phyloP scores from a whole-genome alignment of 1,284 basidiomycete genomes.

The Ceratobasidium sp. region DNA sequence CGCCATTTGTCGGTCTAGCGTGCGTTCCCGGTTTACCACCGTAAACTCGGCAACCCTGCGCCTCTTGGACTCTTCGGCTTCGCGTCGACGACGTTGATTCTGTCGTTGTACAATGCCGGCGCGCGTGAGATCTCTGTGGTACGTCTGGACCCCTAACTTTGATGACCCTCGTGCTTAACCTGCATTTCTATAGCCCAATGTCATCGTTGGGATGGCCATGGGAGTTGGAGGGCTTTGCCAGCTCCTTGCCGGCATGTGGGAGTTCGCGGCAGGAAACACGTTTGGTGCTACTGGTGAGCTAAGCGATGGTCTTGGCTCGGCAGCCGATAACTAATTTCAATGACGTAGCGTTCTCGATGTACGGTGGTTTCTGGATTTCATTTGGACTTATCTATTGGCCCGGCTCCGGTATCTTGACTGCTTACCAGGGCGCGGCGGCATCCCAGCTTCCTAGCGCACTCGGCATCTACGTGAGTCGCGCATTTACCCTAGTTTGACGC shows the following conservation, averaged over 20 bases:
- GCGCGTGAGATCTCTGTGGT: constrained; percentile 58
- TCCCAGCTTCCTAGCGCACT: constrained; percentile 57
- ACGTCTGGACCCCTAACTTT: constrained; percentile 55
- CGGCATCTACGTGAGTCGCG: constrained; percentile 61
- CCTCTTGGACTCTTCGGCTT: constrained; percentile 64
- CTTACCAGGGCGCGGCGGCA: constrained; percentile 54
- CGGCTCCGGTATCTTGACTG: constrained; percentile 56
- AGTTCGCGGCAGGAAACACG: constrained; percentile 58
- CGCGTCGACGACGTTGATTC: constrained; percentile 65
- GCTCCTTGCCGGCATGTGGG: constrained; percentile 55
- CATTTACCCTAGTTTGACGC: constrained; percentile 44
- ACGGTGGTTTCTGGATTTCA: constrained; percentile 59
- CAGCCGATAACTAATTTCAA: constrained; percentile 63
- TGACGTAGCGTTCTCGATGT: constrained; percentile 63
- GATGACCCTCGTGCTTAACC: constrained; percentile 41
- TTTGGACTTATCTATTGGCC: constrained; percentile 54
- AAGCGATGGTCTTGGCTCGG: constrained; percentile 57
- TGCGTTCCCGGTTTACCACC: constrained; percentile 51
- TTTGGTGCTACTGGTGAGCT: constrained; percentile 60
- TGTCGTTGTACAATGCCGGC: constrained; percentile 60
- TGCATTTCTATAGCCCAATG: constrained; percentile 53
- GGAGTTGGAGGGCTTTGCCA: constrained; percentile 59
- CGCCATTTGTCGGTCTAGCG: not conserved
- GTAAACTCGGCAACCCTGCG: constrained; percentile 65
- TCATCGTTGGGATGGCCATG: constrained; percentile 56